Conservation (phyloP, 2,329 filamentous ascomycete species). For the Phoma sp. region DNA sequence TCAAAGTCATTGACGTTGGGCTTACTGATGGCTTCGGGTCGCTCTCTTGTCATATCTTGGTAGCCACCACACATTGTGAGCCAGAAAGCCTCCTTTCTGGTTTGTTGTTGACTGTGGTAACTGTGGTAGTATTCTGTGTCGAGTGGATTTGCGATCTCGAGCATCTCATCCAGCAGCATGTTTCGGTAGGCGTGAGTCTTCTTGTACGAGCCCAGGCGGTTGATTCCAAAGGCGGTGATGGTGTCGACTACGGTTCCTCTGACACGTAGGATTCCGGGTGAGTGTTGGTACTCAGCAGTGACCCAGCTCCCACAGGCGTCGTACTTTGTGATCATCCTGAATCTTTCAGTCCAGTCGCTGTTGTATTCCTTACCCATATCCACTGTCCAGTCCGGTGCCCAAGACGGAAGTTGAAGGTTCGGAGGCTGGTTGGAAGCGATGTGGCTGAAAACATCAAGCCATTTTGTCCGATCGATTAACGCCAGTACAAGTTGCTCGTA, state of each 20-base stretch:
- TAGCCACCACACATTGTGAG: conserved; percentile 8
- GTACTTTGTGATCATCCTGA: not conserved
- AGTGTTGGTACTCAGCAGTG: not conserved
- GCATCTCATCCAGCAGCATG: conserved; percentile 6
- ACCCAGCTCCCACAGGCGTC: not conserved
- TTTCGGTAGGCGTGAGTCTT: conserved; percentile 5
- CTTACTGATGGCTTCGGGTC: not conserved
- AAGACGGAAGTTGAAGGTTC: conserved; percentile 5
- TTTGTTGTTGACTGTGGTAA: not conserved
- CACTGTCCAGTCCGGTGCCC: conserved; percentile 7
- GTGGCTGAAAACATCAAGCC: conserved; percentile 8
- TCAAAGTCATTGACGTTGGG: not conserved
- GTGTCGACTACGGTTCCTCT: not conserved
- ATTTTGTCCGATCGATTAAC: conserved; percentile 2
- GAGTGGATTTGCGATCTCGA: not conserved
- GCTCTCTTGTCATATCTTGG: not conserved
- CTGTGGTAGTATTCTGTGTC: not conserved
- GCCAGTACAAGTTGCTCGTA: conserved; percentile 9
- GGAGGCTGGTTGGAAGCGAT: not conserved
- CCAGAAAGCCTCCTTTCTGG: conserved; percentile 11
- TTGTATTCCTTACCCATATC: conserved; percentile 5
- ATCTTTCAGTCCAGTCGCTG: conserved; percentile 7
- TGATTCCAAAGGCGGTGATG: not conserved
- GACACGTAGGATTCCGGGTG: not conserved
- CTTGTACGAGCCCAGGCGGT: conserved; percentile 3